Evolutionary conservation across 345 rosid genomes (phyloP), one percentile per base, ranked within the genome.

Genomic region (Durio zibethinus): DNA sequence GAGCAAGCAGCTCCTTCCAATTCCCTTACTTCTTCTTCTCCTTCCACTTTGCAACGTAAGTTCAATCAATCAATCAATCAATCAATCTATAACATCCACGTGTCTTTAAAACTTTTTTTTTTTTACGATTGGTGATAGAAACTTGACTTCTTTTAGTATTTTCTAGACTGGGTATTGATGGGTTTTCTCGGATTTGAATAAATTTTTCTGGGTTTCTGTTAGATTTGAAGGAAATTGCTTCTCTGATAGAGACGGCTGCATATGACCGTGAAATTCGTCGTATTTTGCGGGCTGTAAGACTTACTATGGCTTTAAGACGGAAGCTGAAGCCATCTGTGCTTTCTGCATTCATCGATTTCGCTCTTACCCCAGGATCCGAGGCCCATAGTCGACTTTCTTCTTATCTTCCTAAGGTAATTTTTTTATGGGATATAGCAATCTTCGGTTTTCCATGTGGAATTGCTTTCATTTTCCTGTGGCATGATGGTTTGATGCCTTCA

Each of bases 171-270:
- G 7, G 23, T 35, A 36, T 4, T 38, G n/a, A 33, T 7, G 11
- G 77, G 7, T 48, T 35, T 73, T 48, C 52, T 27, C 21, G 45
- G 15, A 42, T 54, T 77, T 57, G 67, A 52, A 33, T 52, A 5
- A 52, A 10, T 2, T 72, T 29, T 33, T 72, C 61, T 72, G 75
- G 66, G 20, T 14, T 48, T 68, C 16, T 57, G 25, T 38, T 64
- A 86, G 91, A 81, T 85, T 86, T 88, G 91, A 88, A 88, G 84
- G 91, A 88, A 84, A 88, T 86, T 76, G 91, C 88, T 4, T 80
- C 87, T 20, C 73, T 88, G 77, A 85, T 88, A 40, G 89, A 88
- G 80, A 83, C 86, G 0, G 91, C 87, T 18, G 89, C 89, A 0
- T 85, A 88, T 73, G 86, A 83, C 16, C 80, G 87, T 21, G 91